Evolutionary conservation across 306 rosid genomes (phyloP).

Genomic region (Corylus avellana): DNA sequence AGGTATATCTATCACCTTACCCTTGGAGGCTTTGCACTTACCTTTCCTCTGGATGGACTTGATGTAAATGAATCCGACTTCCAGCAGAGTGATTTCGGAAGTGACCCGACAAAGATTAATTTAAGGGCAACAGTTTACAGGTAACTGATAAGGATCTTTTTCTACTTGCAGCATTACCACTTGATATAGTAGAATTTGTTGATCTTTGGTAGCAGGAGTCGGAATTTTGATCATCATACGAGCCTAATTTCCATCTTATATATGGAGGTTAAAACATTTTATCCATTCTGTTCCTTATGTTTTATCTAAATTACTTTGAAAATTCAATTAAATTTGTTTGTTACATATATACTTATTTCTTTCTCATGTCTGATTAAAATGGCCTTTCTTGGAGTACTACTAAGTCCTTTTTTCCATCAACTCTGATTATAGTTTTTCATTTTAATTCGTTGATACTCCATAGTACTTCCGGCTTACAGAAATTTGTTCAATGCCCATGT

Average conservation of each 20-base stretch:
- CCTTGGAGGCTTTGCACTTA: conserved; percentile 82
- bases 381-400: neutral
- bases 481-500: no score
- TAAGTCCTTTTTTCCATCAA: neutral
- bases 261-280: neutral
- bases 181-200: neutral
- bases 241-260: neutral
- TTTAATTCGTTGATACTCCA: no score
- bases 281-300: neutral
- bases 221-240: neutral
- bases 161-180: neutral
- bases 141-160: conserved; percentile 32
- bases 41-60: conserved; percentile 56
- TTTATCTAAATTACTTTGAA: neutral
- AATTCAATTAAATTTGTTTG: neutral
- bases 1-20: conserved; percentile 79
- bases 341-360: neutral
- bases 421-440: neutral
- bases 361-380: neutral
- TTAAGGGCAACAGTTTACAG: conserved; percentile 76
- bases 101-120: conserved; percentile 73
- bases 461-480: neutral
- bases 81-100: conserved; percentile 41
- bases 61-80: conserved; percentile 36
- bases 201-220: neutral